Evolutionary conservation across 129 eudicot genomes (phyloP), one percentile per base, ranked within the genome.

Genomic region (Rutidosis leptorrhynchoides): DNA sequence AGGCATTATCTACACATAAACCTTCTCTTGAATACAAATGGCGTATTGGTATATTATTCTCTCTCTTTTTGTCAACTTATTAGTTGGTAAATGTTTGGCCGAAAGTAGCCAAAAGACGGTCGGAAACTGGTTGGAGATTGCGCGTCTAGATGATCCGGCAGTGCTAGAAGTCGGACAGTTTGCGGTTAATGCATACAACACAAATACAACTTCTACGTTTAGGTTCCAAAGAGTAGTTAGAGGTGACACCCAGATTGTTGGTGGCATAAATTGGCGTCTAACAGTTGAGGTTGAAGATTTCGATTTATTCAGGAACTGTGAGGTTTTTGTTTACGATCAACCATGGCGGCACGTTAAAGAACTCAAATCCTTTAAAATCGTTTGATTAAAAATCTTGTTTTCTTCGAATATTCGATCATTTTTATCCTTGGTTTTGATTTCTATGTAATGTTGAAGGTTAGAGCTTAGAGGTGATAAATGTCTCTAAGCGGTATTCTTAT

Each of bases 181-280:
- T 54, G 70, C 70, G 15, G 71, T 76, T 7, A 75, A 61, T 22
- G 71, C 69, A 60, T 58, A 69, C 70, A 69, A 76, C 52, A 69
- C 61, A 37, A 45, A 69, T 52, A 63, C 65, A 8, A 62, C 69
- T 11, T 25, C 29, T 28, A 69, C 49, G 27, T 53, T 62, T 52
- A 21, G 15, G 42, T 76, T 76, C 22, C 52, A 52, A 28, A 54
- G 64, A 27, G 66, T 76, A 3, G 64, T 60, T 33, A 54, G 14
- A 6, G 75, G 80, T 2, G 20, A 76, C 25, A 51, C 26, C n/a
- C 80, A 69, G 21, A 70, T 69, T 37, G 70, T 60, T 0, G 66
- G 58, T 33, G 76, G 80, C 23, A 62, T 69, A 27, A 76, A 76
- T 16, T 76, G 75, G 75, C 66, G 76, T 56, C 48, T 69, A 54